Evolutionary conservation across 176 grass and related monocot species (phyloP).

Genomic region (Oryza meridionalis): DNA sequence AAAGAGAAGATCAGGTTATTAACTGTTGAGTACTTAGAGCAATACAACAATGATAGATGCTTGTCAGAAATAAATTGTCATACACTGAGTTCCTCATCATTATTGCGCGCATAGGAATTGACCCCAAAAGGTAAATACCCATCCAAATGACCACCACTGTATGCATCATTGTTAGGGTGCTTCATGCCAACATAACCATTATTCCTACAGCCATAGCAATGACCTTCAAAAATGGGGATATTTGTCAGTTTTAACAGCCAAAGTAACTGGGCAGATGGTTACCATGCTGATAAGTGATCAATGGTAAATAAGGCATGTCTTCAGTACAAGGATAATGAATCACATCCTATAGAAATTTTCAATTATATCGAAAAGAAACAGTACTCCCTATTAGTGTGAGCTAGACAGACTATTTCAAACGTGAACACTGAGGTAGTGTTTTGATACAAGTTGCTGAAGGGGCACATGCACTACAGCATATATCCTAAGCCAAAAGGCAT

Average conservation of each 20-base stretch:
- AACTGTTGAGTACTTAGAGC: background rate
- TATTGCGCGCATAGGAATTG: background rate
- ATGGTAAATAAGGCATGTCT: no score
- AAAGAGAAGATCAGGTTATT: background rate
- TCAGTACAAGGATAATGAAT: no score
- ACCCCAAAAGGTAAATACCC: background rate
- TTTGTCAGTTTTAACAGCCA: background rate
- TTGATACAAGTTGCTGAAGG: no score
- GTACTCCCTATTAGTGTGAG: no score
- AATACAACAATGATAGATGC: background rate
- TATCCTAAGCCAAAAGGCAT: no score
- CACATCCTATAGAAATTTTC: no score
- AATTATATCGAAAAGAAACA: no score
- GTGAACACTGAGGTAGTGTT: no score
- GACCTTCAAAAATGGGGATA: background rate
- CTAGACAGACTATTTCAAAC: no score
- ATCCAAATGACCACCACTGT: background rate
- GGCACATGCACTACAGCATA: no score
- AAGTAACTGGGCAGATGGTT: no score
- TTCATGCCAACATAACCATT: background rate
- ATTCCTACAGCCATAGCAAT: background rate
- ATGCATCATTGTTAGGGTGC: conserved; percentile 9
- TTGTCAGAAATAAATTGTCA: background rate
- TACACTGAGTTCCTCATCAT: background rate
- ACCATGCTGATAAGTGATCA: no score